Conservation (phyloP, 495 filamentous ascomycete genomes). For the Penicillium daleae region DNA sequence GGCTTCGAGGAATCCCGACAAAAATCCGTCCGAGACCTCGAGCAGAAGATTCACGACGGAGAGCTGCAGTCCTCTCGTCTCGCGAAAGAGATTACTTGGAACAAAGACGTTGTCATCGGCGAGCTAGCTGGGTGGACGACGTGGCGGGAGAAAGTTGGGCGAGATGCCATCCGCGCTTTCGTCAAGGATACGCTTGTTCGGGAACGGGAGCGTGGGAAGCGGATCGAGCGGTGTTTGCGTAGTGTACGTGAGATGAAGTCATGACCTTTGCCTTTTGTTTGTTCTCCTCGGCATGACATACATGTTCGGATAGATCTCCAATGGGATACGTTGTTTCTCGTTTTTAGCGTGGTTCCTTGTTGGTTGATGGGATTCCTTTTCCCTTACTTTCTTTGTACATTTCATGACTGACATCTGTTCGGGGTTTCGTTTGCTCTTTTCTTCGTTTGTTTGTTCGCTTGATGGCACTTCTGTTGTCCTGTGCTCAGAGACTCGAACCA, state of each 20-base stretch:
- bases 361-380: not conserved
- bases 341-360: conserved; percentile 2
- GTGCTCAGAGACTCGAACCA: not conserved
- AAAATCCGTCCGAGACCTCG: conserved; percentile 76
- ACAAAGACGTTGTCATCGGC: conserved; percentile 86
- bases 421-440: conserved; percentile 11
- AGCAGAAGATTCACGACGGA: conserved; percentile 68
- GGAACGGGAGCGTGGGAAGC: conserved; percentile 79
- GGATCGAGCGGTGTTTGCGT: conserved; percentile 67
- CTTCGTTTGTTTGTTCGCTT: conserved; percentile 9
- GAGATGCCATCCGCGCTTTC: conserved; percentile 72
- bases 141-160: conserved; percentile 75
- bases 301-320: conserved; percentile 21
- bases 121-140: conserved; percentile 96
- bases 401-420: conserved; percentile 27
- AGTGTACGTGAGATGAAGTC: conserved; percentile 40
- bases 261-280: conserved; percentile 9
- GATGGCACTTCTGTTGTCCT: too few species aligned
- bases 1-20: conserved; percentile 85
- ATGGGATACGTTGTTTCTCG: not conserved
- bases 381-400: conserved; percentile 23
- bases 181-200: conserved; percentile 75
- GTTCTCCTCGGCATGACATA: conserved; percentile 7
- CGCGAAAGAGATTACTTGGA: conserved; percentile 81
- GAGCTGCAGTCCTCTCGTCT: conserved; percentile 67